Evolutionary conservation across 495 filamentous ascomycete genomes (phyloP).

Genomic region (Neurospora sp.): DNA sequence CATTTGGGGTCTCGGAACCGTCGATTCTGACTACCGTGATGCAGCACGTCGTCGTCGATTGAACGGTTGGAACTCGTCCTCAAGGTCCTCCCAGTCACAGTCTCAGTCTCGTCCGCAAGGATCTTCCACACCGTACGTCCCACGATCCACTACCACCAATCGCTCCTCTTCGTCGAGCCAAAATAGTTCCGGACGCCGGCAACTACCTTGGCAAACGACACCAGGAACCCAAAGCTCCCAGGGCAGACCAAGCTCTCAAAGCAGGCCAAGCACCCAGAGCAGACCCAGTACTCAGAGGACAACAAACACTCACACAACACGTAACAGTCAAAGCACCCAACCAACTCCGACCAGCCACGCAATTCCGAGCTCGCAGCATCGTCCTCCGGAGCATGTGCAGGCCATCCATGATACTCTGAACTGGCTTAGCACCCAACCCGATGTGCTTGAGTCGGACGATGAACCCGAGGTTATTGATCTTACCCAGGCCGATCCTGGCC

Average conservation of each 20-base stretch:
- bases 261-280: not conserved
- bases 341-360: not conserved
- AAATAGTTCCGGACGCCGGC: not conserved
- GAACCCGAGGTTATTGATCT: constrained; percentile 41
- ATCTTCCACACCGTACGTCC: not conserved
- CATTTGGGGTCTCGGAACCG: not conserved
- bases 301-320: not conserved
- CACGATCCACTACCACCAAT: not conserved
- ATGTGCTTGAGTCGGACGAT: constrained; percentile 27
- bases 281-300: not conserved
- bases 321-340: not conserved
- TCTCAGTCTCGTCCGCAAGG: not conserved
- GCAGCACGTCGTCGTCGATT: not conserved
- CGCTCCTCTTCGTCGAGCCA: not conserved
- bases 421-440: not conserved
- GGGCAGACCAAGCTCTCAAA: too few species aligned
- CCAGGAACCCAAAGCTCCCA: not conserved
- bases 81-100: not conserved
- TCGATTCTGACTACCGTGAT: not conserved
- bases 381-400: not conserved
- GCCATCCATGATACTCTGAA: not conserved
- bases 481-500: constrained; percentile 39
- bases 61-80: not conserved
- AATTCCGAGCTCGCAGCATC: not conserved
- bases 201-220: not conserved